A percentile compares a stretch with the other conserved stretches of the same genome.
Conservation (phyloP, 768 basidiomycete genomes). For the Nidula microcarpa region DNA sequence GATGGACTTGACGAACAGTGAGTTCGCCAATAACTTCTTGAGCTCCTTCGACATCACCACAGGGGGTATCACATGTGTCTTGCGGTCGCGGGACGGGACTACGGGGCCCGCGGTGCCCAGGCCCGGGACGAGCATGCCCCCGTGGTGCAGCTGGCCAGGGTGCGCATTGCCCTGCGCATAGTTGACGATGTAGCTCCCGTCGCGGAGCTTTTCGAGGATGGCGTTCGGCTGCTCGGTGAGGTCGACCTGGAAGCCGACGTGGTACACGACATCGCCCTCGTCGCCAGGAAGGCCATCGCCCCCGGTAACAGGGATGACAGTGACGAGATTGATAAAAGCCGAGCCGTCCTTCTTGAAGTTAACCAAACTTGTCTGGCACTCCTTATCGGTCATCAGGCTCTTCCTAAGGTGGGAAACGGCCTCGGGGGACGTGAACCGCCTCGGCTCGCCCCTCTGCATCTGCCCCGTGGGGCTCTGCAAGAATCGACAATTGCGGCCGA, state of each 20-base stretch:
- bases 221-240: constrained; percentile 81
- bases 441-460: constrained; percentile 30
- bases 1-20: constrained; percentile 44
- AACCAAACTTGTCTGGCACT: constrained; percentile 83
- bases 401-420: constrained; percentile 64
- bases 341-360: constrained; percentile 86
- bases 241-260: constrained; percentile 96
- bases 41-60: constrained; percentile 50
- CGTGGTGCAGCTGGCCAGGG: background rate
- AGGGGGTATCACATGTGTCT: constrained; percentile 11
- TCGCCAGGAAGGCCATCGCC: constrained; percentile 52
- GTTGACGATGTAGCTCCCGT: constrained; percentile 75
- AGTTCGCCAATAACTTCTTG: constrained; percentile 42
- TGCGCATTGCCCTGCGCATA: constrained; percentile 27
- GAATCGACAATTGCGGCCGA: constrained; percentile 91
- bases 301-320: constrained; percentile 81
- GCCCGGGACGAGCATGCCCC: background rate
- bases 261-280: constrained; percentile 72
- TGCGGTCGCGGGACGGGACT: background rate
- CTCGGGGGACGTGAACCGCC: constrained; percentile 59
- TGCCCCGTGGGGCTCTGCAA: constrained; percentile 71
- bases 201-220: constrained; percentile 74
- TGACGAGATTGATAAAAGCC: constrained; percentile 90
- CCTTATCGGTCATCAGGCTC: constrained; percentile 68
- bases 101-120: constrained; percentile 1